Base-by-base conservation (phyloP, 106 monocot species). In the Acorus calamus region DNA sequence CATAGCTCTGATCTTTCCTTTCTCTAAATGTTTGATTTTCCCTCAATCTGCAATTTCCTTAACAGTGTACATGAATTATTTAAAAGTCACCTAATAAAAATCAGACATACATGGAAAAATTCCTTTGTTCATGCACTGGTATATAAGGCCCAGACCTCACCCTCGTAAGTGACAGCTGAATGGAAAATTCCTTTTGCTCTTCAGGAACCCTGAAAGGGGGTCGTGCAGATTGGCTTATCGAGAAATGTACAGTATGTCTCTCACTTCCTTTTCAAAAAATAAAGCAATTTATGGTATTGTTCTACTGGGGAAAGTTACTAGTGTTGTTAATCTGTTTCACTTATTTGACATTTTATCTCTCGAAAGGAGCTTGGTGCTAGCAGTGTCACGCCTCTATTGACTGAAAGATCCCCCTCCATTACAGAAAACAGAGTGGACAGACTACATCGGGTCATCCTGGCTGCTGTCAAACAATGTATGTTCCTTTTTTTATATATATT, bases 391-490 rank as follows among this genome's bases (percentile, higher is more conserved):
- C 96, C 96, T 44, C 59, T 96, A 9, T 73, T 96, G 53, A 80
- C 87, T 2, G 79, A 76, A 63, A 66, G 87, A 61, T 96, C 89
- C 66, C 77, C 75, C 70, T 69, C 78, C 46, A 79, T 96, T 65
- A 41, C 77, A 57, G 87, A 88, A 68, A 96, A 96, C 64, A 76
- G 89, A 8, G 69, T 91, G 11, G 96, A 91, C 53, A 84, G 96
- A 66, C 81, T 88, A 49, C 73, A 83, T 49, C 82, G 96, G 50
- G 87, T 96, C 14, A 73, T 74, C 55, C 77, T 96, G 79, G 96
- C 96, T 77, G 87, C 96, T 50, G 65, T 76, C 14, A 96, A 96
- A 72, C 96, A 96, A 77, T 96, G 96, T 96, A 80, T 52, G 14
- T 52, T 14, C 4, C 28, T 14, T 50, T 54, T 59, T 7, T 52